phyloP scores from a whole-genome alignment of 2,329 filamentous ascomycete species.

The Aspergillus clavatus region DNA sequence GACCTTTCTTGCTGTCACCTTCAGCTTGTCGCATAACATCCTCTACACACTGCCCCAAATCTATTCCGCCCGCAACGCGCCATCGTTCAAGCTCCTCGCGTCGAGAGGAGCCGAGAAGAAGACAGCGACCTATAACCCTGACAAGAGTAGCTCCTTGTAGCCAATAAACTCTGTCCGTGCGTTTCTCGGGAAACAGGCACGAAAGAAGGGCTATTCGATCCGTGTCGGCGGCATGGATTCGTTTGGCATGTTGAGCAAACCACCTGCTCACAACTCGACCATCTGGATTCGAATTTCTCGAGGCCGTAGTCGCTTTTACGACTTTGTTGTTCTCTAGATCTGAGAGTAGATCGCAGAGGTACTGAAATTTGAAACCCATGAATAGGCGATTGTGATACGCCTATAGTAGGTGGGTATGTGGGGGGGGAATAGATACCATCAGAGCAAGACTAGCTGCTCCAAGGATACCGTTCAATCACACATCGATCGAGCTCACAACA shows the following conservation, averaged over 20 bases:
- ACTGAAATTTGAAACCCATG: slow-evolving; percentile 56
- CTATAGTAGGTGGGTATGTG: neutral
- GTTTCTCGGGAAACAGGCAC: slow-evolving; percentile 67
- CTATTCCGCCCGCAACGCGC: slow-evolving; percentile 54
- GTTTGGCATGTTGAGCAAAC: slow-evolving; percentile 61
- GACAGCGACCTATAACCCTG: slow-evolving; percentile 61
- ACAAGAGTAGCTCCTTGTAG: slow-evolving; percentile 60
- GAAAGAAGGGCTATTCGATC: slow-evolving; percentile 65
- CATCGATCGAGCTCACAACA: neutral
- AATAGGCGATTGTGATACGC: neutral
- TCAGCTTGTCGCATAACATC: slow-evolving; percentile 58
- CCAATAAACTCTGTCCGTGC: slow-evolving; percentile 72
- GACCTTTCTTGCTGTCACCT: slow-evolving; percentile 32
- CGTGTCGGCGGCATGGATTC: slow-evolving; percentile 54
- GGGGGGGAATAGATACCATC: neutral
- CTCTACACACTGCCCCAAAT: slow-evolving; percentile 69
- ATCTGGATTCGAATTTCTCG: slow-evolving; percentile 28
- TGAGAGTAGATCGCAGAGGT: slow-evolving; percentile 70
- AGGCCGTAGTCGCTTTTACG: slow-evolving; percentile 29
- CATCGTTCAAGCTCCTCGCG: slow-evolving; percentile 60
- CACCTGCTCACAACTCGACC: slow-evolving; percentile 56
- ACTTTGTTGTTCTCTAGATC: slow-evolving; percentile 52
- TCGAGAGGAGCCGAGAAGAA: slow-evolving; percentile 61
- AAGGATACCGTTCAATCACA: neutral
- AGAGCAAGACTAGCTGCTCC: neutral